Conservation (phyloP, 257 asterid species). For the Anisodus tanguticus region DNA sequence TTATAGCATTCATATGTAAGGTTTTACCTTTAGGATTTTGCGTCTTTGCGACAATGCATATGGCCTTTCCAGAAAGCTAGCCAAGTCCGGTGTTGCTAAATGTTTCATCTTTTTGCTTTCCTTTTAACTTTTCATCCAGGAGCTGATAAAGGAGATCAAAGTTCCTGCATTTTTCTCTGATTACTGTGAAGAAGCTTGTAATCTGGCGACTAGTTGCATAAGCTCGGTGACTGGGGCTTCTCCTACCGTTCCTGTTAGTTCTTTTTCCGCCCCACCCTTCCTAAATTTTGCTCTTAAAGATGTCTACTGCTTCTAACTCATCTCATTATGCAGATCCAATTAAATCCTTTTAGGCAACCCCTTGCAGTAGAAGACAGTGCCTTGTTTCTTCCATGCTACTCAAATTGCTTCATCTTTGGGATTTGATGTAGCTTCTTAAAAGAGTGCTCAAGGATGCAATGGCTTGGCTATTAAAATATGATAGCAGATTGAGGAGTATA, state of each 20-base stretch:
- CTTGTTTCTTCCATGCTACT: constrained; percentile 73
- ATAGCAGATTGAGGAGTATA: neutral
- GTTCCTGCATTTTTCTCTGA: constrained; percentile 84
- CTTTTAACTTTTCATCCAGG: constrained; percentile 43
- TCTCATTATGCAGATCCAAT: constrained; percentile 60
- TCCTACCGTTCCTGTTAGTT: constrained; percentile 58
- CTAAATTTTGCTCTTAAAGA: neutral
- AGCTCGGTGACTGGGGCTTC: constrained; percentile 53
- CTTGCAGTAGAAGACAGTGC: constrained; percentile 70
- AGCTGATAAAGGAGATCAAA: constrained; percentile 62
- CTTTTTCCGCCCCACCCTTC: neutral
- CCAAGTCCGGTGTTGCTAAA: neutral
- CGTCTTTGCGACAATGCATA: neutral
- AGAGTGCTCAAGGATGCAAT: neutral
- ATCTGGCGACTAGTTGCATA: constrained; percentile 70
- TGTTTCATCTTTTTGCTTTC: neutral
- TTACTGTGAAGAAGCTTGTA: constrained; percentile 91
- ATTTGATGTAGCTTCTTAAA: constrained; percentile 39
- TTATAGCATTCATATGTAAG: neutral
- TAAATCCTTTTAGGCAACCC: constrained; percentile 97
- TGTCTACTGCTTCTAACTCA: neutral
- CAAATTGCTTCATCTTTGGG: constrained; percentile 89
- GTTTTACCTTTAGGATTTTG: constrained; percentile 4
- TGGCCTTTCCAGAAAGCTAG: neutral
- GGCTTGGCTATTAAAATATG: neutral